Evolutionary conservation across 2,329 filamentous ascomycete species (phyloP).

Genomic region (Rutstroemia sp.): DNA sequence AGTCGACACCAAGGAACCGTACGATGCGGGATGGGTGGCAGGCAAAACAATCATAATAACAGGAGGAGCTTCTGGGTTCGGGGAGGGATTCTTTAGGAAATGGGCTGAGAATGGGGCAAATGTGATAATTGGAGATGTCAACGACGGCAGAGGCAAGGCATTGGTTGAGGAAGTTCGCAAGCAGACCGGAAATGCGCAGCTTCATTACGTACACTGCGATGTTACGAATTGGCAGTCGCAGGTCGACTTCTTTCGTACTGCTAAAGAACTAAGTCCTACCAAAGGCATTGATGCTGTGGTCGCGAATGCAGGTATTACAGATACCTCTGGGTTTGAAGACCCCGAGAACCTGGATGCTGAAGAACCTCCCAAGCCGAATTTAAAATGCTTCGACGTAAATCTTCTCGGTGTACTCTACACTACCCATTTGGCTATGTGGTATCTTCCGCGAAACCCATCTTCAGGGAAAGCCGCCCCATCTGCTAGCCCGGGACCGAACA

Average conservation of each 20-base stretch:
- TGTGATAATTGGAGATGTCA: slow-evolving; percentile 57
- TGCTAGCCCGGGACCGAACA: slow-evolving; percentile 24
- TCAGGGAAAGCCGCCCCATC: slow-evolving; percentile 31
- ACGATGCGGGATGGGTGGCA: slow-evolving; percentile 38
- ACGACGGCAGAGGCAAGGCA: slow-evolving; percentile 43
- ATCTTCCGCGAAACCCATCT: slow-evolving; percentile 43
- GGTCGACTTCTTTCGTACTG: slow-evolving; percentile 53
- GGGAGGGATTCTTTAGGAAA: slow-evolving; percentile 44
- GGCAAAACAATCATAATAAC: slow-evolving; percentile 56
- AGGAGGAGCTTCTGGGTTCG: slow-evolving; percentile 55
- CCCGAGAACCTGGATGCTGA: slow-evolving; percentile 34
- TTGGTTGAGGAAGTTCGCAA: slow-evolving; percentile 46
- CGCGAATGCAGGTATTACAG: slow-evolving; percentile 57
- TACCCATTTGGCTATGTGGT: slow-evolving; percentile 55
- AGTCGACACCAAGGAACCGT: slow-evolving; percentile 38
- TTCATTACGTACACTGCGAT: slow-evolving; percentile 54
- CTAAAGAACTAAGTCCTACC: slow-evolving; percentile 44
- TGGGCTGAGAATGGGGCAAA: slow-evolving; percentile 51
- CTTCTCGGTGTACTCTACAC: slow-evolving; percentile 58
- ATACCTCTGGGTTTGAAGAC: slow-evolving; percentile 38
- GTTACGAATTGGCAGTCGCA: slow-evolving; percentile 60
- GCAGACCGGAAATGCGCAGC: slow-evolving; percentile 34
- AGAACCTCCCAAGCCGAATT: slow-evolving; percentile 41
- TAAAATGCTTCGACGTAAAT: slow-evolving; percentile 54
- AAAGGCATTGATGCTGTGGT: slow-evolving; percentile 55